Percentiles rank a stretch among this genome's conserved stretches.
phyloP scores from a whole-genome alignment of 352 stramenopile species.

The Globisporangium viniferum region DNA sequence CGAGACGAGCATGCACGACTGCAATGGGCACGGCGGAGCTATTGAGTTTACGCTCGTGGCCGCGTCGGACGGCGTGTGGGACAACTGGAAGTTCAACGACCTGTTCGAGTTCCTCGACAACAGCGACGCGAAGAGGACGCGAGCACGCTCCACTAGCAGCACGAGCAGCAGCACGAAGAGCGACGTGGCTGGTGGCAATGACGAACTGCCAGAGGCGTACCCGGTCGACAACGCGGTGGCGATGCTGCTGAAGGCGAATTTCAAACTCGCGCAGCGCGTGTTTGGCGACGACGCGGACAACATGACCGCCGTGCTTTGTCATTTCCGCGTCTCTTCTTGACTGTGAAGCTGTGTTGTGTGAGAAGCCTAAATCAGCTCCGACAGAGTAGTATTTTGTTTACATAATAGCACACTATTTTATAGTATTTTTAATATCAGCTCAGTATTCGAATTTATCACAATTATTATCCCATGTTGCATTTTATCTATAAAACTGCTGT shows the following conservation, averaged over 20 bases:
- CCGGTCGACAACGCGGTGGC: slow-evolving; percentile 29
- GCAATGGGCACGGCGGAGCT: neutral
- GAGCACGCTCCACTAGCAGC: neutral
- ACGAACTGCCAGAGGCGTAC: neutral
- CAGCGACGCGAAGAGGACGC: slow-evolving; percentile 2
- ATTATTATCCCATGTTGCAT: too few species aligned
- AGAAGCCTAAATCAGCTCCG: neutral
- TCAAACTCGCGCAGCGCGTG: slow-evolving; percentile 48
- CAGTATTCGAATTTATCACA: too few species aligned
- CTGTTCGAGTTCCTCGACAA: slow-evolving; percentile 41
- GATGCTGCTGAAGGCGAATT: slow-evolving; percentile 62
- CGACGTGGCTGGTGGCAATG: neutral
- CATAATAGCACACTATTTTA: slow-evolving; percentile 5
- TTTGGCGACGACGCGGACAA: slow-evolving; percentile 89
- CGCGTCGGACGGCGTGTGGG: slow-evolving; percentile 85
- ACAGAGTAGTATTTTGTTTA: neutral
- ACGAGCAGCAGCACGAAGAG: neutral
- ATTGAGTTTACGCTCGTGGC: slow-evolving; percentile 57
- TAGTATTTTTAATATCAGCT: neutral
- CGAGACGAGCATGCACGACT: slow-evolving; percentile 1
- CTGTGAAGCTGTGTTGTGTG: too few species aligned
- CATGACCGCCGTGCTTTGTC: slow-evolving; percentile 82
- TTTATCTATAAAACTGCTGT: too few species aligned
- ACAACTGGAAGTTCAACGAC: slow-evolving; percentile 88
- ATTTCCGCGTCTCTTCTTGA: slow-evolving; percentile 24